Evolutionary conservation across 2,329 filamentous ascomycete species (phyloP).

Genomic region (Apiospora marii): DNA sequence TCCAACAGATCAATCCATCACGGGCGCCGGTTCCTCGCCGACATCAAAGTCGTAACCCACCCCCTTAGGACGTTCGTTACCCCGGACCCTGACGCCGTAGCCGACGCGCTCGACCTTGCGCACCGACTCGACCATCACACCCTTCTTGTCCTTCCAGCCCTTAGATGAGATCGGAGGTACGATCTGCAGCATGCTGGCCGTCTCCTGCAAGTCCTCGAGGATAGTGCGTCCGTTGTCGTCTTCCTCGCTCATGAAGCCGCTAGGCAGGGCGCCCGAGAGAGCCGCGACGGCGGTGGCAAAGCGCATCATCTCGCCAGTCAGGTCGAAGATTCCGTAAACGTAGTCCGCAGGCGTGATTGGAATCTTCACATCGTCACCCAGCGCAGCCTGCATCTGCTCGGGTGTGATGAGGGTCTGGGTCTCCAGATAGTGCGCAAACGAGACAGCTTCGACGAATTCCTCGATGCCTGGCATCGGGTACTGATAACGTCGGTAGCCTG

Average conservation of each 20-base stretch:
- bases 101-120: slow-evolving; percentile 92
- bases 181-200: slow-evolving; percentile 80
- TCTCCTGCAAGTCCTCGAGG: slow-evolving; percentile 79
- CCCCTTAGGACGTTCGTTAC: slow-evolving; percentile 51
- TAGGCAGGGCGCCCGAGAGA: slow-evolving; percentile 65
- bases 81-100: slow-evolving; percentile 84
- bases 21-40: not conserved
- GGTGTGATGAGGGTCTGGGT: slow-evolving; percentile 77
- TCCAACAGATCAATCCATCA: slow-evolving; percentile 1
- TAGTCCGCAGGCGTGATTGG: slow-evolving; percentile 83
- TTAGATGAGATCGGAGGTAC: slow-evolving; percentile 66
- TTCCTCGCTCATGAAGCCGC: slow-evolving; percentile 46
- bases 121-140: slow-evolving; percentile 86
- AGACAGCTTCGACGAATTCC: slow-evolving; percentile 91
- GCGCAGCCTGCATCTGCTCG: slow-evolving; percentile 61
- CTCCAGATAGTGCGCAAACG: slow-evolving; percentile 87
- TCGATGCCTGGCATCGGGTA: slow-evolving; percentile 91
- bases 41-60: slow-evolving; percentile 35
- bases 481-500: slow-evolving; percentile 80
- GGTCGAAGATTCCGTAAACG: slow-evolving; percentile 88
- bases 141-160: slow-evolving; percentile 79
- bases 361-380: slow-evolving; percentile 59
- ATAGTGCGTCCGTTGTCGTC: slow-evolving; percentile 62
- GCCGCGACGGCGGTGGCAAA: slow-evolving; percentile 92
- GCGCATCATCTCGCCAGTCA: slow-evolving; percentile 96